These are phyloP conservation scores for Lentithecium fluviatile DNA, from an alignment of 495 filamentous ascomycete species.

Conservation along the genomic window DNA sequence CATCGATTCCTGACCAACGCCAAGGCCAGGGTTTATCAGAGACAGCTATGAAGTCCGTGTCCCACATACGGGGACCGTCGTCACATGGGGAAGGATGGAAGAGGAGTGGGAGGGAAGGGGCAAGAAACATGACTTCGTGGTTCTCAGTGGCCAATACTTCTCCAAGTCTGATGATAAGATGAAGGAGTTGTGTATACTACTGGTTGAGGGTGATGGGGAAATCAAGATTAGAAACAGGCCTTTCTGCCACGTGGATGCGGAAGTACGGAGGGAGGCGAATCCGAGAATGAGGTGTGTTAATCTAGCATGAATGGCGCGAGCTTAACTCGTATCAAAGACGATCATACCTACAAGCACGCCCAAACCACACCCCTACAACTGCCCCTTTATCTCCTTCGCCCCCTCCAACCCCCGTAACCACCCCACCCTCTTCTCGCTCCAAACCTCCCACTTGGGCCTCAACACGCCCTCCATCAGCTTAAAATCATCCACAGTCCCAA, in stretches of 20 bases:
- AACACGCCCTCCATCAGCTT: constrained; percentile 28
- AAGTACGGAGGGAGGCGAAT: background rate
- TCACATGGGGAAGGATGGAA: too few species aligned
- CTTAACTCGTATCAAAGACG: too few species aligned
- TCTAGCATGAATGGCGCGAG: background rate
- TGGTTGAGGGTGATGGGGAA: background rate
- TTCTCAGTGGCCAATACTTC: background rate
- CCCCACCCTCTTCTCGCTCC: constrained; percentile 7
- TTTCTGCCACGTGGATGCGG: background rate
- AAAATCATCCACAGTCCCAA: constrained; percentile 34
- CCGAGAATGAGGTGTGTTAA: background rate
- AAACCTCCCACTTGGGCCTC: constrained; percentile 20
- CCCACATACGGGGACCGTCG: too few species aligned
- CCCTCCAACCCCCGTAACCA: constrained; percentile 19
- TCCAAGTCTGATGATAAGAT: background rate
- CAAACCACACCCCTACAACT: too few species aligned
- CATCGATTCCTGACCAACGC: too few species aligned
- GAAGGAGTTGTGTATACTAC: background rate
- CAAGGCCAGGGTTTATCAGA: too few species aligned
- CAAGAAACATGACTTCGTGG: background rate
- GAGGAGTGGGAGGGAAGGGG: background rate
- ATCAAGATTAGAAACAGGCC: background rate
- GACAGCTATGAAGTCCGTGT: too few species aligned
- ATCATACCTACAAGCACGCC: too few species aligned
- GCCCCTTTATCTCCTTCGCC: constrained; percentile 10